These are phyloP conservation scores for Logfia minima DNA, from an alignment of 129 eudicot genomes.

Conservation along the genomic window DNA sequence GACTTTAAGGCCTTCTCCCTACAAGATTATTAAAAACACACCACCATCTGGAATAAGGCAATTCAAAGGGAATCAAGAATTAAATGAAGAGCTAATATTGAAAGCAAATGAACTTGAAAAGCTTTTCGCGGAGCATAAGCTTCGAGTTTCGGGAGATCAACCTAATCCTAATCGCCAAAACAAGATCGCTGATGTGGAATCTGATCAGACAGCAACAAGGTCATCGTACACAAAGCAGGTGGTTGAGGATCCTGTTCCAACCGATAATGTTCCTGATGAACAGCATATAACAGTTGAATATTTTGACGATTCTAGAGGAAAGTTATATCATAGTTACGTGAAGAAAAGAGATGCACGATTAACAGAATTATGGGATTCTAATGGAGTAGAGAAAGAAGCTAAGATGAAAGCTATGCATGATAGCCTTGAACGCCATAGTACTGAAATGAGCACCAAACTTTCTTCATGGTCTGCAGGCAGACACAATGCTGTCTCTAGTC, in stretches of 20 bases:
- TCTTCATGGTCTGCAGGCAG: conserved; percentile 59
- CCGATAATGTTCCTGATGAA: conserved; percentile 11
- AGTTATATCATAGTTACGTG: conserved; percentile 60
- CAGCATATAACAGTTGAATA: conserved; percentile 26
- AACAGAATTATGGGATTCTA: conserved; percentile 74
- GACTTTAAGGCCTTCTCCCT: conserved; percentile 28
- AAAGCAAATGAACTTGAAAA: conserved; percentile 95
- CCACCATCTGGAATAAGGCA: conserved; percentile 58
- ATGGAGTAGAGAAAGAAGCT: conserved; percentile 76
- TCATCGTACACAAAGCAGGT: conserved; percentile 28
- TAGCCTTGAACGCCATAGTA: conserved; percentile 58
- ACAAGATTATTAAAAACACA: conserved; percentile 8
- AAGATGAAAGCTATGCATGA: conserved; percentile 79
- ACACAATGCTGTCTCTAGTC: conserved; percentile 45
- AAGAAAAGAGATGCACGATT: conserved; percentile 80
- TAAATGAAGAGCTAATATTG: conserved; percentile 72
- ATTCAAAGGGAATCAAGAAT: conserved; percentile 73
- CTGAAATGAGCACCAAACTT: conserved; percentile 66
- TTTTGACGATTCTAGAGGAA: conserved; percentile 65
- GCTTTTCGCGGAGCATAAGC: conserved; percentile 93
- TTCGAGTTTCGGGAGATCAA: conserved; percentile 69
- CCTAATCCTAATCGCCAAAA: conserved; percentile 47
- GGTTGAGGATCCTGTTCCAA: conserved; percentile 39
- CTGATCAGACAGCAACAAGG: conserved; percentile 35
- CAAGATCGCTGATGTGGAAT: background rate